Evolutionary conservation across 2,329 filamentous ascomycete species (phyloP).

Genomic region (Nemania bipapillata): DNA sequence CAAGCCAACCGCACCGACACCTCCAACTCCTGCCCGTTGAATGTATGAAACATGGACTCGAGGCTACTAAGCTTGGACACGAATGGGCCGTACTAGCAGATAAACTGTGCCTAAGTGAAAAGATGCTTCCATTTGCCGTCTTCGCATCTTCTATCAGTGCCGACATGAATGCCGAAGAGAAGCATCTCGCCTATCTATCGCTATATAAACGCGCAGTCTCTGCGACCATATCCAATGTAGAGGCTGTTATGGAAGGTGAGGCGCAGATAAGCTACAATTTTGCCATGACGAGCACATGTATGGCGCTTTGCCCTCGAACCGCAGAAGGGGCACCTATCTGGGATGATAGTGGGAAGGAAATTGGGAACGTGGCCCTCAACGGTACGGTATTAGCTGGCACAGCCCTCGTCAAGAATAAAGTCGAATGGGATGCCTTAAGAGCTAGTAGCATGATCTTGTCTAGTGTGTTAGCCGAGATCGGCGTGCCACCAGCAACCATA

Average conservation of each 20-base stretch:
- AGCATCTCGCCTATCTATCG: slow-evolving; percentile 58
- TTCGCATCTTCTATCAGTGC: slow-evolving; percentile 56
- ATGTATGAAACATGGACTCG: slow-evolving; percentile 68
- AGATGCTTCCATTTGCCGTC: slow-evolving; percentile 57
- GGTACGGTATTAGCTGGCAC: slow-evolving; percentile 73
- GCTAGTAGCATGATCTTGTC: slow-evolving; percentile 54
- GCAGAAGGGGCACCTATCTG: slow-evolving; percentile 59
- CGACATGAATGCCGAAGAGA: slow-evolving; percentile 52
- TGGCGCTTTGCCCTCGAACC: slow-evolving; percentile 66
- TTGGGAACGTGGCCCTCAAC: slow-evolving; percentile 64
- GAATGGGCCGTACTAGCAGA: slow-evolving; percentile 65
- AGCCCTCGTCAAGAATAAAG: slow-evolving; percentile 68
- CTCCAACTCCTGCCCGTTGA: slow-evolving; percentile 75
- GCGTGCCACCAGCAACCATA: slow-evolving; percentile 46
- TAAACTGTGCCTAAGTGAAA: slow-evolving; percentile 44
- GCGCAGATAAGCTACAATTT: slow-evolving; percentile 72
- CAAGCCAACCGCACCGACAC: slow-evolving; percentile 77
- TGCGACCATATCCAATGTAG: slow-evolving; percentile 34
- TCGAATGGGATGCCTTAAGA: slow-evolving; percentile 66
- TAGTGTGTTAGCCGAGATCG: slow-evolving; percentile 57
- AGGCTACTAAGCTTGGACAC: slow-evolving; percentile 38
- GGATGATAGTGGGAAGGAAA: slow-evolving; percentile 45
- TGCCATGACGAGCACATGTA: slow-evolving; percentile 64
- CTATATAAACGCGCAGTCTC: slow-evolving; percentile 60
- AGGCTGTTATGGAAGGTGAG: slow-evolving; percentile 52